Base-by-base conservation (phyloP, 345 rosid genomes). In the Euphorbia tirucalli region DNA sequence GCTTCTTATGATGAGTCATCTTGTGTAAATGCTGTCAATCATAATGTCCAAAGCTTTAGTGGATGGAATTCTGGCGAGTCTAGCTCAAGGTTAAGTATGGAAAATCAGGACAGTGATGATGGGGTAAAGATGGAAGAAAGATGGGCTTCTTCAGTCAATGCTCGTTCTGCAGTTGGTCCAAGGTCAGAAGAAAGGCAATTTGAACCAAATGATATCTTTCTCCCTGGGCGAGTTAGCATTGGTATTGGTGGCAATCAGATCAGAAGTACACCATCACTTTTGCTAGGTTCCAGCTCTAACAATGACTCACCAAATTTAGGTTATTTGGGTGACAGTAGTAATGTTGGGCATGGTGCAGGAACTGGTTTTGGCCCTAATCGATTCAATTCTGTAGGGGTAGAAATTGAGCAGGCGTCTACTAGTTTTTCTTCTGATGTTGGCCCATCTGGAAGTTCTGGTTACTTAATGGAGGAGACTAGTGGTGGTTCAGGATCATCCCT, bases 21-120 rank as follows among this genome's bases (percentile, higher is more conserved):
- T 19, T 80, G 83, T 49, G 74, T 71, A 52, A 76, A 79, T 76
- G 73, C 86, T 16, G 71, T 70, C 32, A 61, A 78, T 81, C 83
- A 79, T 72, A 82, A 75, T 67, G 71, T 48, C 76, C 92, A 77
- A 59, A 75, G 66, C 69, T 83, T 78, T 69, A 70, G 79, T 77
- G 80, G 84, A 74, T 87, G 89, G 96, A 88, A 74, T 77, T 80
- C 78, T 21, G 88, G 91, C 48, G 97, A 91, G 74, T 78, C 92
- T 32, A 85, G 90, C 80, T 86, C 89, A 41, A 70, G 83, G 62
- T 71, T 74, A 15, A 78, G 73, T 64, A 44, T 74, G 31, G 84
- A 83, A 79, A 74, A 81, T 78, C 89, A 82, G 73, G 80, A 71
- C 58, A 71, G 61, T 66, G 78, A 82, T 69, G 83, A 78, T 79